Conservation (phyloP, 306 rosid species). For the Carpinus fangiana region DNA sequence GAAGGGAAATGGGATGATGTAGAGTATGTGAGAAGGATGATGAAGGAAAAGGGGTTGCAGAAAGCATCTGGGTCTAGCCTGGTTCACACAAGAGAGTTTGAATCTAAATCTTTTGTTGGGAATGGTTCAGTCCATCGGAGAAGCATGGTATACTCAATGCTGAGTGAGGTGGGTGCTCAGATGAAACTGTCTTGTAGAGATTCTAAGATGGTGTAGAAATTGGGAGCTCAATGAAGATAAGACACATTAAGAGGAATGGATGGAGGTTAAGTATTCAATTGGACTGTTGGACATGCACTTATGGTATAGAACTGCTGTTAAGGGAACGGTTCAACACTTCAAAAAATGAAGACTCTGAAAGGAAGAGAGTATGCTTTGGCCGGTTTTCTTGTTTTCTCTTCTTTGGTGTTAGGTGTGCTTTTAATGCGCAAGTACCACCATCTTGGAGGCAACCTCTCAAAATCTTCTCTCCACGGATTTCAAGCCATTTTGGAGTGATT, state of each 20-base stretch:
- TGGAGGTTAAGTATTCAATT: slow-evolving; percentile 1
- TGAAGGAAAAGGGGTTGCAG: slow-evolving; percentile 47
- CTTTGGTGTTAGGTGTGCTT: too few relatives aligned
- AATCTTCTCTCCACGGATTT: too few relatives aligned
- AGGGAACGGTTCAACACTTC: slow-evolving; percentile 1
- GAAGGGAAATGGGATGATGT: slow-evolving; percentile 70
- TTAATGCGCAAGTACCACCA: too few relatives aligned
- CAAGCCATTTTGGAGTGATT: too few relatives aligned
- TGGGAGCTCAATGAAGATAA: slow-evolving; percentile 13
- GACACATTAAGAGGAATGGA: not conserved
- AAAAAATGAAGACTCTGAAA: slow-evolving; percentile 16
- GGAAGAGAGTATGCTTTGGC: not conserved
- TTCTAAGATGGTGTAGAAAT: slow-evolving; percentile 14
- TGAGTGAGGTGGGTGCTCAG: slow-evolving; percentile 44
- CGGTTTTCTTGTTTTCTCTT: too few relatives aligned
- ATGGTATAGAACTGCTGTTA: not conserved
- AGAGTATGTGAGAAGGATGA: slow-evolving; percentile 52
- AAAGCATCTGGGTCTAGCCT: slow-evolving; percentile 49
- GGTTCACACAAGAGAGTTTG: slow-evolving; percentile 48
- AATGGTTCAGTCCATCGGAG: slow-evolving; percentile 38
- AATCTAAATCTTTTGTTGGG: slow-evolving; percentile 28
- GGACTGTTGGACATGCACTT: not conserved
- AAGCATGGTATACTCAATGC: slow-evolving; percentile 56
- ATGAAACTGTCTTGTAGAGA: slow-evolving; percentile 40
- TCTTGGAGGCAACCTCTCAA: too few relatives aligned